phyloP scores from a whole-genome alignment of 2,329 filamentous ascomycete species.

The Penicillium concentricum region DNA sequence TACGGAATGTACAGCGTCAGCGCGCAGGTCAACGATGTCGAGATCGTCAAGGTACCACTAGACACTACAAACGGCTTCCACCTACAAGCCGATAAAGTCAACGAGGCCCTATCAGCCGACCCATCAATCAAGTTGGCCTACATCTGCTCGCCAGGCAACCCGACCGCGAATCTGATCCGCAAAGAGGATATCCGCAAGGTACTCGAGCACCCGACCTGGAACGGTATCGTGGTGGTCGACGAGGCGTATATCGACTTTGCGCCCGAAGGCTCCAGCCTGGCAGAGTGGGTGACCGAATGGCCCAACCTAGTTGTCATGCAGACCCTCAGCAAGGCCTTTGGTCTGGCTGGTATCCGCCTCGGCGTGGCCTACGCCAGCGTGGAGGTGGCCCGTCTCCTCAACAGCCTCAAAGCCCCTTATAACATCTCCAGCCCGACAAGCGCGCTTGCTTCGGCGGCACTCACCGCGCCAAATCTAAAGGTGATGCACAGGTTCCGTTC shows the following conservation, averaged over 20 bases:
- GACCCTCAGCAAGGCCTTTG: conserved; percentile 97
- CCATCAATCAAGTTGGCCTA: conserved; percentile 81
- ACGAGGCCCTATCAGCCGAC: conserved; percentile 62
- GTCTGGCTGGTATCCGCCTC: conserved; percentile 87
- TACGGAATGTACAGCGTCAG: conserved; percentile 99
- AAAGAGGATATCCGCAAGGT: conserved; percentile 73
- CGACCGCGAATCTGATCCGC: conserved; percentile 74
- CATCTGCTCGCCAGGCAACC: conserved; percentile 92
- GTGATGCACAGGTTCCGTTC: conserved; percentile 70
- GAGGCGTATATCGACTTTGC: conserved; percentile 98
- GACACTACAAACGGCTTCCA: conserved; percentile 69
- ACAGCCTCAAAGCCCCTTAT: conserved; percentile 93
- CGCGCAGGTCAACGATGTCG: conserved; percentile 89
- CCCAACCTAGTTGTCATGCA: conserved; percentile 98
- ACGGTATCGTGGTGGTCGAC: conserved; percentile 88
- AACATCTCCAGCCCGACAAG: conserved; percentile 89
- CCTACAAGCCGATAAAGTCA: conserved; percentile 70
- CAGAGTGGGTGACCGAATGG: conserved; percentile 88
- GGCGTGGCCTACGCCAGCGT: conserved; percentile 79
- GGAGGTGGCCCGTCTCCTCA: conserved; percentile 75
- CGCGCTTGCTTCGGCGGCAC: conserved; percentile 71
- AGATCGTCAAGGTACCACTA: conserved; percentile 81
- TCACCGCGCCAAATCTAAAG: conserved; percentile 65
- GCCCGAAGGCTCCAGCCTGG: conserved; percentile 72
- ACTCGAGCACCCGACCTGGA: conserved; percentile 87